Evolutionary conservation across 2,329 filamentous ascomycete genomes (phyloP), one percentile per base, ranked within the genome.

Genomic region (Colletotrichum tamarilloi): DNA sequence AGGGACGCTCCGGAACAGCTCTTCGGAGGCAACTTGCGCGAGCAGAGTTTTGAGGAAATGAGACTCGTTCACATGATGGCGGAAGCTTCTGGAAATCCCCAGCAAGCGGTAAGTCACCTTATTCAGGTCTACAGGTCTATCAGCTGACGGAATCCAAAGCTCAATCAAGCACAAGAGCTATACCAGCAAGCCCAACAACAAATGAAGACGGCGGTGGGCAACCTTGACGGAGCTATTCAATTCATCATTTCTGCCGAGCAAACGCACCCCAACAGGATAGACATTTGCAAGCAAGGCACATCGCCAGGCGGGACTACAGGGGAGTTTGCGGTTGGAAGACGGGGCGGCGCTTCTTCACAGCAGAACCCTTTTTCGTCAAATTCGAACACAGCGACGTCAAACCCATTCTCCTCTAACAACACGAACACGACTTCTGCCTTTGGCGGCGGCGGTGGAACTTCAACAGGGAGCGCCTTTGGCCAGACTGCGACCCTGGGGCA

Each of bases 31-130:
- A 88, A 87, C 57, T 87, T 90, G 6, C 89, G 95, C 22, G 96
- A 98, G 81, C 93, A 95, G 81, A 97, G 95, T 78, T 93, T 93
- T 53, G 96, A 98, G 81, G 96, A 98, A 82, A 89, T 97, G 80
- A 90, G 95, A 62, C 80, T 95, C 26, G 92, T 95, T 79, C 95
- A 96, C 79, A 85, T 91, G 77, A 78, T 80, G 65, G 90, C 90
- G 2, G 85, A 87, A 53, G 88, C 90, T 9, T 79, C 88, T 8
- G 93, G 93, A 1, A 93, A 92, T 68, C 83, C 85, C 14, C 84
- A 88, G 68, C 84, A 85, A 68, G 88, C 87, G 67, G 88, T 90
- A 81, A 68, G 85, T 80, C 22, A 16, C 14, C 55, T 12, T 9
- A 12, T 0, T 1, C 9, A 12, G 22, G 1, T 26, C n/a, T 62